Base-by-base conservation (phyloP, 2,329 filamentous ascomycete genomes). In the Xylariaceae sp. region DNA sequence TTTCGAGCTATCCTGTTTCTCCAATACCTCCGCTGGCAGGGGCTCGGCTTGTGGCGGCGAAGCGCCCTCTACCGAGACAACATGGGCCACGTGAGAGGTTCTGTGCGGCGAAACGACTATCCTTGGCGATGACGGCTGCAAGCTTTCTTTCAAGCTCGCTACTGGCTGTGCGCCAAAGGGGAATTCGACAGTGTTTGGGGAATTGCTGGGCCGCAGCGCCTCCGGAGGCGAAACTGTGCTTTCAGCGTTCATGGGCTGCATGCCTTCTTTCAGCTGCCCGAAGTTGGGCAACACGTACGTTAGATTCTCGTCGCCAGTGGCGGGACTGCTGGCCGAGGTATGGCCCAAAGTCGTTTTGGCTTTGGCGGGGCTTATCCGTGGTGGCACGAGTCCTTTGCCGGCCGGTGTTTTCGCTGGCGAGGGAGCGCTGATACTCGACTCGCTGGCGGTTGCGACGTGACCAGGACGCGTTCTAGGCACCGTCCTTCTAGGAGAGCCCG, bases 401-500 rank as follows among this genome's bases (percentile, higher is more conserved):
- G 57, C 43, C 2, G 57, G 52, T 24, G 54, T 51, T 18, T 54
- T 57, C 9, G 64, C 60, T 1, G 74, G 72, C 1, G 73, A 71
- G 2, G 65, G 55, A 23, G 72, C 50, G 46, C 63, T 70, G 3
- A 74, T 51, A 45, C 64, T 71, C 2, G 72, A 69, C 47, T 78
- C 74, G 47, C 72, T 76, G 3, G 65, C 65, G 31, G 69, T 70
- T 3, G 71, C 53, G 13, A 62, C 59, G 54, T 76, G 73, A 2
- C 68, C 67, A 5, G 69, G 69, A 11, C 69, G 63, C 23, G 64
- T 49, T 47, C 69, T 68, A 35, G 70, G 64, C 3, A 54, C 64
- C 19, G 68, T 68, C 53, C 70, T 68, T 51, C 65, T 74, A 50
- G 74, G 74, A n/a, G 74, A 74, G 5, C 67, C 65, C 16, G 66